Evolutionary conservation across 208 protist genomes (phyloP).

Genomic region (Acanthamoeba healyi): DNA sequence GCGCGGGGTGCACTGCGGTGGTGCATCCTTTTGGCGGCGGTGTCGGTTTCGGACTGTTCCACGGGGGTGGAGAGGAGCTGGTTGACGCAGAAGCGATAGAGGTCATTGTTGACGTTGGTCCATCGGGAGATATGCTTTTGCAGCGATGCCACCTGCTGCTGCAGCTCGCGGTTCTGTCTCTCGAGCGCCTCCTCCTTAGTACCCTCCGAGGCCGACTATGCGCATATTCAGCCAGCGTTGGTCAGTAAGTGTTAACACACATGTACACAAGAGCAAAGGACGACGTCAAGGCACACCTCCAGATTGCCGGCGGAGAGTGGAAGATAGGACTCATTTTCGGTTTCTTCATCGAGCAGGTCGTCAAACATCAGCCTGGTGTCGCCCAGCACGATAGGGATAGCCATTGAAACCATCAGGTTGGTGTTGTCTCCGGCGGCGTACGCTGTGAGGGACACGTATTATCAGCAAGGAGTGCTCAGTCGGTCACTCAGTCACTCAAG

Average conservation of each 20-base stretch:
- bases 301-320: background rate
- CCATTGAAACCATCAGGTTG: constrained; percentile 26
- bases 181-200: background rate
- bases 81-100: constrained; percentile 64
- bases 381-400: constrained; percentile 17
- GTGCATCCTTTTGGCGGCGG: no score
- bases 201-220: background rate
- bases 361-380: background rate
- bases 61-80: constrained; percentile 2
- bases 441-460: background rate
- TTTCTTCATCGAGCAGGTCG: constrained; percentile 3
- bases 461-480: background rate
- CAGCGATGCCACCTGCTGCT: background rate
- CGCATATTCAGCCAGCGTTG: background rate
- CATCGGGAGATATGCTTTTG: background rate
- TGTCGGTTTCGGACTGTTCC: no score
- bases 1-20: no score
- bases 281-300: background rate
- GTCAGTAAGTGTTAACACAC: background rate
- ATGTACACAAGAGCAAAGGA: background rate
- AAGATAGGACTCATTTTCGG: background rate
- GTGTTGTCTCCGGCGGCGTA: background rate
- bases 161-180: background rate
- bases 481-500: background rate
- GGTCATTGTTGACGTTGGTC: constrained; percentile 45